Evolutionary conservation across 345 rosid species (phyloP).

Genomic region (Trapa incisa): DNA sequence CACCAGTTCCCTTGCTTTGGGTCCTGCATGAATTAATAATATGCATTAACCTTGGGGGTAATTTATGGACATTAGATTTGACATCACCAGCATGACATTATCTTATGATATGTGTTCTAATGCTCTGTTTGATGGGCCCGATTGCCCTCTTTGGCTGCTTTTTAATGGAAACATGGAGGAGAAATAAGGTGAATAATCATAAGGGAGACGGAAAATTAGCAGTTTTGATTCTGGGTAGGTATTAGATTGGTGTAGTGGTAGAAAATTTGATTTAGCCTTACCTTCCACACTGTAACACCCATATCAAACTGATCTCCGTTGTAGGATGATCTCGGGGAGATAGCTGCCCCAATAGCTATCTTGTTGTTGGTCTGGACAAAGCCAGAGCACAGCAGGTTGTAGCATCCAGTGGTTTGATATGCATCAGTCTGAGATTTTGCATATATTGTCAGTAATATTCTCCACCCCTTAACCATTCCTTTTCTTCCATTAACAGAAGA

Average conservation of each 20-base stretch:
- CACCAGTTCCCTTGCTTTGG: slow-evolving; percentile 99
- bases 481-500: not conserved
- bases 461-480: no score
- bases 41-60: not conserved
- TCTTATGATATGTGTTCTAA: not conserved
- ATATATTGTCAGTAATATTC: not conserved
- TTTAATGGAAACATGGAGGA: not conserved
- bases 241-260: not conserved
- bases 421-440: slow-evolving; percentile 63
- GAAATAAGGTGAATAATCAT: not conserved
- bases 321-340: slow-evolving; percentile 87
- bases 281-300: slow-evolving; percentile 93
- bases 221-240: not conserved
- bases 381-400: slow-evolving; percentile 93
- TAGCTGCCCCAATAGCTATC: slow-evolving; percentile 95
- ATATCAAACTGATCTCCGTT: slow-evolving; percentile 77
- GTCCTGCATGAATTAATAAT: slow-evolving; percentile 34
- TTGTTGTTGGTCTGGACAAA: slow-evolving; percentile 85
- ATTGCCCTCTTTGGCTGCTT: not conserved
- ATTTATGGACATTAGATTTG: not conserved
- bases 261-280: slow-evolving; percentile 12
- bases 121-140: not conserved
- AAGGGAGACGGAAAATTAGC: not conserved
- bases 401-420: slow-evolving; percentile 96
- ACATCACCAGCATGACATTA: not conserved